Base-by-base conservation (phyloP, 805 yeast species). In the Ogataea nonfermentans region DNA sequence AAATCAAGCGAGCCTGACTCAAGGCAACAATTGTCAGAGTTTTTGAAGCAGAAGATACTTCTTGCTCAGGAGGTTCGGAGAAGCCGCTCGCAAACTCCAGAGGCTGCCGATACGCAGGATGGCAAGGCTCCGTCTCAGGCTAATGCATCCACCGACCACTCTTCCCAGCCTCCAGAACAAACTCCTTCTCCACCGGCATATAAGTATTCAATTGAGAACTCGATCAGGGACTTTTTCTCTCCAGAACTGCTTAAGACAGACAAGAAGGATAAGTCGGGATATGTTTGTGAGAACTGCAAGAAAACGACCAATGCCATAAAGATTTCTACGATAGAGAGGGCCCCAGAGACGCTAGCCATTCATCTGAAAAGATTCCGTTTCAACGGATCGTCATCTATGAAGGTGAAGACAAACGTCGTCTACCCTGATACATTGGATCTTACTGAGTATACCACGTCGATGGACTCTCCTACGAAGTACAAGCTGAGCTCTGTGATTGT, bases 301-400 rank as follows among this genome's bases (percentile, higher is more conserved):
- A 71, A 76, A 50, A 71, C 79, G 24, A 84, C 95, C 0, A 75
- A 74, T 46, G 98, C 97, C 4, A 65, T 78, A 33, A 91, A 91
- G 57, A 76, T 78, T 31, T 78, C 84, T 31, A 72, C 82, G 24
- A 83, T 93, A 32, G 77, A 79, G 40, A 73, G 81, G 33, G 84
- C 96, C 0, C 98, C 98, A 4, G 97, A 93, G 57, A 81, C 93
- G 14, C 68, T 91, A 46, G 73, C 87, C 8, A 75, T 93, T 27
- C 98, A 93, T 63, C 70, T 93, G 56, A 93, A 93, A 59, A 72
- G 97, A 52, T 93, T 93, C 65, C 82, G 91, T 62, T 91, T 88
- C 65, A 81, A 85, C 59, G 93, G 91, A 15, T 68, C 67, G 19
- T 69, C 71, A 12, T 81, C 90, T 3, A 79, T 87, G 41, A 93